A percentile compares a stretch with the other conserved stretches of the same genome.
These are phyloP conservation scores for Aplosporella prunicola DNA, from an alignment of 2,329 filamentous ascomycete species.

Conservation along the genomic window DNA sequence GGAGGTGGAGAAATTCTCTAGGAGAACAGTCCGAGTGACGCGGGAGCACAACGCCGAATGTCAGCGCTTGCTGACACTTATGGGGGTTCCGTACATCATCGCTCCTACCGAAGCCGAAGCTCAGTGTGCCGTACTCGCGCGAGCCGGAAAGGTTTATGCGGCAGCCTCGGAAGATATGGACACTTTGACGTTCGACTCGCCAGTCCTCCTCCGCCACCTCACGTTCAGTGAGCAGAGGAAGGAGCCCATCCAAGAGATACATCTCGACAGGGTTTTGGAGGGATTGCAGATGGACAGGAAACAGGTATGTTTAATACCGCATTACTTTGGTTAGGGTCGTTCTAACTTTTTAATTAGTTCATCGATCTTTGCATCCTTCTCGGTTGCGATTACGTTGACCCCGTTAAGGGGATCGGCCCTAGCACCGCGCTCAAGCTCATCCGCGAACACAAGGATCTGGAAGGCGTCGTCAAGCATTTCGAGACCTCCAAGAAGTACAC, in stretches of 20 bases:
- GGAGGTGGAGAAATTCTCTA: slow-evolving; percentile 96
- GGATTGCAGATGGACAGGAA: slow-evolving; percentile 79
- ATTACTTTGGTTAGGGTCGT: neutral
- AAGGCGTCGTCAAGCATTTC: slow-evolving; percentile 78
- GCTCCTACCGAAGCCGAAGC: slow-evolving; percentile 96
- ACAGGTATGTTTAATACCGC: slow-evolving; percentile 50
- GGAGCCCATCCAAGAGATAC: slow-evolving; percentile 93
- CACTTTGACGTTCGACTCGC: slow-evolving; percentile 88
- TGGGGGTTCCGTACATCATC: slow-evolving; percentile 92
- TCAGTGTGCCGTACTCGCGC: slow-evolving; percentile 82
- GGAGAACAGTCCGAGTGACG: slow-evolving; percentile 89
- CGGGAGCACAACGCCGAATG: slow-evolving; percentile 94
- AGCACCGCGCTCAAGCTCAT: slow-evolving; percentile 89
- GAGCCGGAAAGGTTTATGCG: slow-evolving; percentile 90
- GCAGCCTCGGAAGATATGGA: slow-evolving; percentile 99
- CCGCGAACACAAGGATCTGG: slow-evolving; percentile 78
- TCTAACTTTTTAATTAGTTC: slow-evolving; percentile 50
- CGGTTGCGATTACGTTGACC: slow-evolving; percentile 95
- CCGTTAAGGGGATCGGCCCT: slow-evolving; percentile 88
- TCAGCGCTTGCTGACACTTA: slow-evolving; percentile 79
- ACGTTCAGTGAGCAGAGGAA: slow-evolving; percentile 97
- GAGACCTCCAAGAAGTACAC: slow-evolving; percentile 68
- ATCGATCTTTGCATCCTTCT: slow-evolving; percentile 96
- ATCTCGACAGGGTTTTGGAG: slow-evolving; percentile 75
- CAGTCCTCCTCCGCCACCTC: slow-evolving; percentile 81